Base-by-base conservation (phyloP, 2,329 filamentous ascomycete genomes). In the Cytospora paraplurivora region DNA sequence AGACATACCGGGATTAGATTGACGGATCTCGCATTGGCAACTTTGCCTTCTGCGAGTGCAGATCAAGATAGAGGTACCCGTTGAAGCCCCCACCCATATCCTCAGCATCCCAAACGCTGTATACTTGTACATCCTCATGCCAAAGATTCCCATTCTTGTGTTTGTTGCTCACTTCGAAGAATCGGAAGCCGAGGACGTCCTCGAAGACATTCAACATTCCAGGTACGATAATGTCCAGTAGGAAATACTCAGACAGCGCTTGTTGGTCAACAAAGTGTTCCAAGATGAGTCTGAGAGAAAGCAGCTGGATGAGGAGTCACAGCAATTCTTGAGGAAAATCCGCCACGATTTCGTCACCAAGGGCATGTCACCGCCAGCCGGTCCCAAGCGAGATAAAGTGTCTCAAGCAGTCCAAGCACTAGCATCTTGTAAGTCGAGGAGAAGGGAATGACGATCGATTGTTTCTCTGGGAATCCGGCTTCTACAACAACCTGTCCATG, bases 401-500 rank as follows among this genome's bases (percentile, higher is more conserved):
- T 68, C 71, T 85, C 49, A 78, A 81, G 68, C 73, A 77, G 60
- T 70, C 85, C 50, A 85, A 85, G 76, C 76, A 81, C 69, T 69
- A 72, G 21, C 78, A 82, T 63, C 70, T 11, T 56, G 75, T 8
- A 21, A 15, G 8, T 11, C 19, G 27, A 50, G 47, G 47, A 70
- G 10, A 72, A 17, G 55, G 47, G n/a, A 19, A 75, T 38, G 76
- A 79, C 51, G 76, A 74, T 10, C 75, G 77, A 56, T 84, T 84
- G 71, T 85, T 80, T 70, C 75, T 84, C 1, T 86, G 83, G 83
- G 83, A 86, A 62, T 78, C 83, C 66, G 75, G 55, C 27, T 85
- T 79, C 72, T 85, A 85, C 69, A 79, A 84, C 60, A 79, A 78
- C 0, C 71, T 85, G 61, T 79, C 83, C 3, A 37, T 54, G 15